phyloP scores from a whole-genome alignment of 2,329 filamentous ascomycete genomes.

The Penicillium sp. region DNA sequence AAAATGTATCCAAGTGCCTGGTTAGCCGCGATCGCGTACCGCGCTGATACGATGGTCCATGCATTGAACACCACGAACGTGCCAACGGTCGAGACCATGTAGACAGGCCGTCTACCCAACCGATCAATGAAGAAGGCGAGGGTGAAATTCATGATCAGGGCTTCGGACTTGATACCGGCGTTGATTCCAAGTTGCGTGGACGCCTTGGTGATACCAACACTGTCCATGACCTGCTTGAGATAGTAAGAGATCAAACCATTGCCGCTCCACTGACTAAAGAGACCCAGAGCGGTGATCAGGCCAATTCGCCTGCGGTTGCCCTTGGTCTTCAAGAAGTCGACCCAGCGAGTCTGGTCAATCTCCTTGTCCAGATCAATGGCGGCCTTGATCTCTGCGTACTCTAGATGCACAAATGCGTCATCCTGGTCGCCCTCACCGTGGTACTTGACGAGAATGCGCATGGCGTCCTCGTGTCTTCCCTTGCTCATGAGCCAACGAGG shows the following conservation, averaged over 20 bases:
- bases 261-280: slow-evolving; percentile 45
- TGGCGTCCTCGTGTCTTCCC: slow-evolving; percentile 16
- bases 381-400: slow-evolving; percentile 27
- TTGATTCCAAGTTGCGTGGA: slow-evolving; percentile 48
- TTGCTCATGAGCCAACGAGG: slow-evolving; percentile 22
- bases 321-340: slow-evolving; percentile 43
- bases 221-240: slow-evolving; percentile 41
- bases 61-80: slow-evolving; percentile 49
- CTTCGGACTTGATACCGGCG: slow-evolving; percentile 38
- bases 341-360: slow-evolving; percentile 50
- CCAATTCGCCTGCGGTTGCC: slow-evolving; percentile 59
- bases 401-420: slow-evolving; percentile 13
- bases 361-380: slow-evolving; percentile 50
- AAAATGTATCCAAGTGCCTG: slow-evolving; percentile 41
- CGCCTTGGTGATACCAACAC: slow-evolving; percentile 42
- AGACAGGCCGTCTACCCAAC: slow-evolving; percentile 48
- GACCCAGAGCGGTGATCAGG: slow-evolving; percentile 55
- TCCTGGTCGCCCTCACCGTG: slow-evolving; percentile 24
- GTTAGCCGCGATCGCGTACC: slow-evolving; percentile 36
- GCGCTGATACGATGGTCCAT: slow-evolving; percentile 43
- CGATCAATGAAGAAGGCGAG: slow-evolving; percentile 45
- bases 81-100: slow-evolving; percentile 44
- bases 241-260: slow-evolving; percentile 50
- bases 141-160: slow-evolving; percentile 38
- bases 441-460: slow-evolving; percentile 20